phyloP scores from a whole-genome alignment of 2,329 filamentous ascomycete species.

The Penicillium brasilianum region DNA sequence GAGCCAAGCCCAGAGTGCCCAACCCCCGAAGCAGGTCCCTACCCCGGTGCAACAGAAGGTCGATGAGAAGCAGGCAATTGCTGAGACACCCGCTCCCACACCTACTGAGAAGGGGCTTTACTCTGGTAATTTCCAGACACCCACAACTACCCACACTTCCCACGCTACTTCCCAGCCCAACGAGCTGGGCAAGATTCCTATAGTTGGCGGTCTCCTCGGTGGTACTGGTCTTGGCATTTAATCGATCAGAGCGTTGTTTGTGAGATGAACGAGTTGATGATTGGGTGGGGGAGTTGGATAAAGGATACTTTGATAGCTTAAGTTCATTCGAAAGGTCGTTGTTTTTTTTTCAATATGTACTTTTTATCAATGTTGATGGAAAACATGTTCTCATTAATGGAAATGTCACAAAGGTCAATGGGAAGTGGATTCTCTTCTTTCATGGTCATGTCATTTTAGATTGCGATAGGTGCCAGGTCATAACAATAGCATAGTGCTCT shows the following conservation, averaged over 20 bases:
- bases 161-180: slow-evolving; percentile 26
- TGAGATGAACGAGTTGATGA: not conserved
- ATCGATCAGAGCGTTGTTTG: not conserved
- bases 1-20: slow-evolving; percentile 8
- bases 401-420: not conserved
- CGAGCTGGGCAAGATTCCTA: slow-evolving; percentile 28
- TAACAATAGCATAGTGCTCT: not conserved
- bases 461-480: not conserved
- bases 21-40: slow-evolving; percentile 1
- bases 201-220: slow-evolving; percentile 32
- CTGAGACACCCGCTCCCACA: slow-evolving; percentile 5
- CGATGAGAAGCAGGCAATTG: not conserved
- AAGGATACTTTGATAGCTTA: not conserved
- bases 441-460: not conserved
- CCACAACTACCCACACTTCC: slow-evolving; percentile 21
- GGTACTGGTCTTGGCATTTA: slow-evolving; percentile 27
- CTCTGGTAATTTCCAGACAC: slow-evolving; percentile 31
- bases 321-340: not conserved
- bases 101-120: slow-evolving; percentile 24
- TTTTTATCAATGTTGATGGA: not conserved
- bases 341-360: not conserved
- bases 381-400: not conserved
- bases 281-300: not conserved
- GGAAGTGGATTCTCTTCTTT: not conserved
- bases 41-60: slow-evolving; percentile 9